Conservation (phyloP, 2,329 filamentous ascomycete genomes). For the Penicillium sp. region DNA sequence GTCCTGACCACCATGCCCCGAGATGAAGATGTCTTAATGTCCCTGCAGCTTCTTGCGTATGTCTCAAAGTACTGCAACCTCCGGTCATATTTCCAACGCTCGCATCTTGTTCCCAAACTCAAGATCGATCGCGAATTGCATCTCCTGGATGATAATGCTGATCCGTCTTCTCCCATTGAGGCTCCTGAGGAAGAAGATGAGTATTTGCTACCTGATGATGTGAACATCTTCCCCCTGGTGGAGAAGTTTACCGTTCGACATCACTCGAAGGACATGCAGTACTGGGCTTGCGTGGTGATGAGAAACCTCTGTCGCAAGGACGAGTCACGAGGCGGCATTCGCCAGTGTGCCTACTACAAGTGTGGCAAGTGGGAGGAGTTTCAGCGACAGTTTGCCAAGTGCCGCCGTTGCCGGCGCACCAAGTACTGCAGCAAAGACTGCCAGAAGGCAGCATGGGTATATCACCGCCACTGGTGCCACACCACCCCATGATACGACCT, state of each 20-base stretch:
- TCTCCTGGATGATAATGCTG: slow-evolving; percentile 71
- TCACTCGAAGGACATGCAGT: slow-evolving; percentile 96
- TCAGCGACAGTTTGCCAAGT: slow-evolving; percentile 96
- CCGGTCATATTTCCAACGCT: slow-evolving; percentile 90
- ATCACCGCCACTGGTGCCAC: slow-evolving; percentile 94
- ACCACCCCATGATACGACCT: slow-evolving; percentile 37
- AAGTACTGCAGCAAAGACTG: slow-evolving; percentile 99
- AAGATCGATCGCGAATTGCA: slow-evolving; percentile 85
- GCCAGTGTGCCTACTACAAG: slow-evolving; percentile 96
- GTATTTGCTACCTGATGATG: slow-evolving; percentile 87
- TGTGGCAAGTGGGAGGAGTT: slow-evolving; percentile 99
- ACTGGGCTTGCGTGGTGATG: slow-evolving; percentile 99
- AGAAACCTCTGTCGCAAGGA: slow-evolving; percentile 97
- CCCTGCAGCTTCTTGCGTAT: slow-evolving; percentile 91
- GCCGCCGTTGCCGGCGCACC: slow-evolving; percentile 88
- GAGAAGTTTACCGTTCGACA: slow-evolving; percentile 98
- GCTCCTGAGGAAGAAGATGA: slow-evolving; percentile 70
- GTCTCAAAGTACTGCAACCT: slow-evolving; percentile 99
- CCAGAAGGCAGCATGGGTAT: slow-evolving; percentile 98
- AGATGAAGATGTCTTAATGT: slow-evolving; percentile 98
- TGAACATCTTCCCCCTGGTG: slow-evolving; percentile 97
- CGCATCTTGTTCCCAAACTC: slow-evolving; percentile 87
- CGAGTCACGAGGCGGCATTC: slow-evolving; percentile 87
- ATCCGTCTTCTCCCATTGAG: slow-evolving; percentile 32
- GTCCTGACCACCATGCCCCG: slow-evolving; percentile 89